phyloP scores from a whole-genome alignment of 1,284 basidiomycete species.

The Heterobasidion parviporum region DNA sequence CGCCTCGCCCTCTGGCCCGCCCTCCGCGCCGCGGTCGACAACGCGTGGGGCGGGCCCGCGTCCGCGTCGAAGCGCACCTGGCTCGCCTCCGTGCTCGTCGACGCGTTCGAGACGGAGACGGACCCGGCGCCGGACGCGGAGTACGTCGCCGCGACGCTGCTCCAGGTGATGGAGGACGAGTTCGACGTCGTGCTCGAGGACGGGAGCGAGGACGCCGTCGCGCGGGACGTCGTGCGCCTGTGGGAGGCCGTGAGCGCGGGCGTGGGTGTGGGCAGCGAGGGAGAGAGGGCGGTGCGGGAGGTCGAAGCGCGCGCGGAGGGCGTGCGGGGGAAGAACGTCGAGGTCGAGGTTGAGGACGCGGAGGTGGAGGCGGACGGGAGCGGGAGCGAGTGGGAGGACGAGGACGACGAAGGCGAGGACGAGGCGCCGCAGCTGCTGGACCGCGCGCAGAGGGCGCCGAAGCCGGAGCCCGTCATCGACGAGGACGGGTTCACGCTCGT shows the following conservation, averaged over 20 bases:
- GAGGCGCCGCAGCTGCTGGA: conserved; percentile 49
- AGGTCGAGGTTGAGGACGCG: conserved; percentile 37
- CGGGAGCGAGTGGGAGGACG: conserved; percentile 38
- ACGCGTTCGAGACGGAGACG: conserved; percentile 62
- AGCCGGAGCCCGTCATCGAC: conserved; percentile 65
- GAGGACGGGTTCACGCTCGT: conserved; percentile 86
- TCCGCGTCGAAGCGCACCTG: conserved; percentile 69
- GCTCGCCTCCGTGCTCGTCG: conserved; percentile 77
- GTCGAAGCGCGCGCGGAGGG: conserved; percentile 59
- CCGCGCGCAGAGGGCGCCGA: conserved; percentile 20
- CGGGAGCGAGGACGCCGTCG: conserved; percentile 64
- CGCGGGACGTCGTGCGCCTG: conserved; percentile 59
- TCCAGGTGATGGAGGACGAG: conserved; percentile 79
- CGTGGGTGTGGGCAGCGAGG: conserved; percentile 9
- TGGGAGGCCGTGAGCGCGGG: conserved; percentile 49
- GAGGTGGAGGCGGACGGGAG: conserved; percentile 38
- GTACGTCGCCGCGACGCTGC: conserved; percentile 71
- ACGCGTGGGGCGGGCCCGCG: conserved; percentile 76
- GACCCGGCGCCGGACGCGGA: conserved; percentile 51
- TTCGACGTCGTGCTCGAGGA: conserved; percentile 81
- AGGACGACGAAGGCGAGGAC: conserved; percentile 25
- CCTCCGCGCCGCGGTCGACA: conserved; percentile 74
- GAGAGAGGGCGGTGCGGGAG: conserved; percentile 34
- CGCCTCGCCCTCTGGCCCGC: conserved; percentile 77
- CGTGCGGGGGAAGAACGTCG: conserved; percentile 48